Conservation (phyloP, 1,139 yeast genomes). For the Lodderomyces metapsilosis region DNA sequence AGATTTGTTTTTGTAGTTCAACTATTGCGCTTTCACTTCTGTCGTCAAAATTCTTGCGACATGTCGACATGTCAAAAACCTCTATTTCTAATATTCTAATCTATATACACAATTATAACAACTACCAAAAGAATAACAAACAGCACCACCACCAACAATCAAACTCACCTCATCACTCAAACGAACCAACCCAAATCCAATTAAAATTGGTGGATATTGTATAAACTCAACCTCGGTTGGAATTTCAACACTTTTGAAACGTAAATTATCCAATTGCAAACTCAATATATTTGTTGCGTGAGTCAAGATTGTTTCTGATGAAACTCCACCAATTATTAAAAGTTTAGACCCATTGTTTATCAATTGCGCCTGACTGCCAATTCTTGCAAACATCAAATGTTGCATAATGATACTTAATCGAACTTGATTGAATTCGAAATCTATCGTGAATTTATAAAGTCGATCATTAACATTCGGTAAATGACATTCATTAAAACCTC, state of each 20-base stretch:
- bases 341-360: conserved; percentile 26
- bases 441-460: conserved; percentile 32
- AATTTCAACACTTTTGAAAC: conserved; percentile 25
- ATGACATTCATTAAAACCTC: conserved; percentile 48
- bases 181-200: conserved; percentile 53
- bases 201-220: conserved; percentile 50
- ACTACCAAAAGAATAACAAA: conserved; percentile 82
- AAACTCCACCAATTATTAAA: conserved; percentile 62
- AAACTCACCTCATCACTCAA: neutral
- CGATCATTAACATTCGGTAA: conserved; percentile 32
- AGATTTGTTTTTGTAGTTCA: no score
- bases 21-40: no score
- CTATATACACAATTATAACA: conserved; percentile 46
- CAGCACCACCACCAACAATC: conserved; percentile 74
- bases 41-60: no score
- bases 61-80: no score
- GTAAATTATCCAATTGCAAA: conserved; percentile 19
- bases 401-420: conserved; percentile 5
- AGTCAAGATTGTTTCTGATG: conserved; percentile 37
- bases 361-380: conserved; percentile 42
- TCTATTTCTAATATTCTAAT: conserved; percentile 4
- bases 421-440: neutral
- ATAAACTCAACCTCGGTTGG: conserved; percentile 33
- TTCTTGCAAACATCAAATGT: conserved; percentile 28
- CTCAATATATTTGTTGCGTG: conserved; percentile 20